These are phyloP conservation scores for Kluyveromyces lactis DNA, from an alignment of 805 yeast species.

Conservation along the genomic window DNA sequence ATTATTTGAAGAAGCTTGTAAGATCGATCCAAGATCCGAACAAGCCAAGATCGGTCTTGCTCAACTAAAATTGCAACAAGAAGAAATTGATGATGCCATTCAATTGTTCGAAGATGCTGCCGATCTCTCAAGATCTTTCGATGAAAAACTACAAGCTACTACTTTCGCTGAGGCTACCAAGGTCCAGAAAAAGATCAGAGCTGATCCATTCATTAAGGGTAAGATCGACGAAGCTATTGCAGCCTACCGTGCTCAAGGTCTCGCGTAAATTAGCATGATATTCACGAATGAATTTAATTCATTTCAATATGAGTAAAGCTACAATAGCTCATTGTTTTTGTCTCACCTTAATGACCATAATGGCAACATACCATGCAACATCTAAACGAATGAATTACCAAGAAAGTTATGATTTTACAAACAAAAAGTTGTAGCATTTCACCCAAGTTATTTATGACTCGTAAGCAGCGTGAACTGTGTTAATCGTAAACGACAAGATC, in stretches of 20 bases:
- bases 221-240: conserved; percentile 57
- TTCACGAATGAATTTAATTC: too few species aligned
- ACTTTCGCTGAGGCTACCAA: conserved; percentile 89
- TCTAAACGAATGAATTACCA: too few species aligned
- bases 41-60: conserved; percentile 87
- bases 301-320: too few species aligned
- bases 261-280: conserved; percentile 12
- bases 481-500: too few species aligned
- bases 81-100: conserved; percentile 75
- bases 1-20: conserved; percentile 65
- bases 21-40: conserved; percentile 81
- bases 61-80: conserved; percentile 78
- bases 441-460: too few species aligned
- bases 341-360: too few species aligned
- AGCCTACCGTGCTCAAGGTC: conserved; percentile 27
- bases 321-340: too few species aligned
- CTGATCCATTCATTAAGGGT: conserved; percentile 55
- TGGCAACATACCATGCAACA: too few species aligned
- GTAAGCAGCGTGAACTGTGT: too few species aligned
- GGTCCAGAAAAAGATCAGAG: conserved; percentile 71
- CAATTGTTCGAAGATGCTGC: conserved; percentile 76
- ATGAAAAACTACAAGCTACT: conserved; percentile 84
- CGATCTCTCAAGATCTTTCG: conserved; percentile 69
- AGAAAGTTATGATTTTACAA: too few species aligned
- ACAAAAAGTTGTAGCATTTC: too few species aligned